Evolutionary conservation across 1,284 basidiomycete species (phyloP).

Genomic region (Polyporus tsugae): DNA sequence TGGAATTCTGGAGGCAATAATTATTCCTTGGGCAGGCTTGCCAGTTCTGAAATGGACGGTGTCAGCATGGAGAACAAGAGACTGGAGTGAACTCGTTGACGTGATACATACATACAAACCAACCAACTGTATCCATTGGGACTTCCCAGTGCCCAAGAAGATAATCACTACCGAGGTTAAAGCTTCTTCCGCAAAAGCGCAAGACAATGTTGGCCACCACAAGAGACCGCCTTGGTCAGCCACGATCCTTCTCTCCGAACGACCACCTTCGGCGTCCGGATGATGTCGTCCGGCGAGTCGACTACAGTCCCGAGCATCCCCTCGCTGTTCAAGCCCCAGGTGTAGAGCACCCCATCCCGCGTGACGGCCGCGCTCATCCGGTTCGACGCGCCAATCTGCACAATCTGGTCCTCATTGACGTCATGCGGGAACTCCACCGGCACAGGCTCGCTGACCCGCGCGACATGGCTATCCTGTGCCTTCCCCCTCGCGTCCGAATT

Average conservation of each 20-base stretch:
- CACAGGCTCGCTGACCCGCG: constrained; percentile 53
- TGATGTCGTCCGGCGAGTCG: constrained; percentile 55
- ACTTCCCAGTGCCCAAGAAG: not conserved
- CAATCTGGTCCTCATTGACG: constrained; percentile 57
- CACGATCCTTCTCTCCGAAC: constrained; percentile 71
- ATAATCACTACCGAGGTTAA: constrained; percentile 3
- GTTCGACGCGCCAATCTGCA: constrained; percentile 75
- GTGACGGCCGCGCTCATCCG: constrained; percentile 87
- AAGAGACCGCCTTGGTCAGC: constrained; percentile 63
- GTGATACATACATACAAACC: not conserved
- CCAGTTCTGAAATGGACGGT: not conserved
- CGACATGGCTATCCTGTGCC: not conserved
- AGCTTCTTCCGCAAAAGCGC: constrained; percentile 69
- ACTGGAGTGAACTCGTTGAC: not conserved
- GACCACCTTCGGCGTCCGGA: constrained; percentile 59
- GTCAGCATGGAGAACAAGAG: not conserved
- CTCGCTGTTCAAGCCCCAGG: constrained; percentile 86
- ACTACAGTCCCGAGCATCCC: constrained; percentile 71
- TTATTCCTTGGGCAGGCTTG: not conserved
- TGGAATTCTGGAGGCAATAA: not conserved
- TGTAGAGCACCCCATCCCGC: constrained; percentile 78
- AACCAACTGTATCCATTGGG: not conserved
- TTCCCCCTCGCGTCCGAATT: constrained; percentile 55
- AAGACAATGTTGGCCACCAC: constrained; percentile 75
- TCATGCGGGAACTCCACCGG: constrained; percentile 73